phyloP scores from a whole-genome alignment of 1,284 basidiomycete genomes.

The Heterobasidion occidentale region DNA sequence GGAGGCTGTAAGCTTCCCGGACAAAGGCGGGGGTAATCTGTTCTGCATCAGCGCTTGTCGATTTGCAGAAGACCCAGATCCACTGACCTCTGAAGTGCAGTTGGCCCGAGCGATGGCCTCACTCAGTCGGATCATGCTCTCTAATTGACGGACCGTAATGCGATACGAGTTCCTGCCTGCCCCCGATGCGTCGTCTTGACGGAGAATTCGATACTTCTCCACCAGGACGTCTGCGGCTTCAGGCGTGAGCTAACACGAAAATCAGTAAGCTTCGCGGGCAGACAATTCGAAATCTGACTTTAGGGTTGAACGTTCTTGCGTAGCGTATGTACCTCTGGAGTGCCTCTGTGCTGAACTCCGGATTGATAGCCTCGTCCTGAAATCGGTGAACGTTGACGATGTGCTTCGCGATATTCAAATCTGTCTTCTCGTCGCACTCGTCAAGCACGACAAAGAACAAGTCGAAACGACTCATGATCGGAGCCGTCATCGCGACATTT shows the following conservation, averaged over 20 bases:
- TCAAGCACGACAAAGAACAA: slow-evolving; percentile 97
- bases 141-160: slow-evolving; percentile 95
- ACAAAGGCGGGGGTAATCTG: slow-evolving; percentile 92
- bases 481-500: slow-evolving; percentile 98
- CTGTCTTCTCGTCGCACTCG: slow-evolving; percentile 92
- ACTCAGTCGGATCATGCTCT: slow-evolving; percentile 99
- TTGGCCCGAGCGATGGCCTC: slow-evolving; percentile 96
- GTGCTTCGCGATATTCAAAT: slow-evolving; percentile 92
- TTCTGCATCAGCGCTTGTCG: background rate
- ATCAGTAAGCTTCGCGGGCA: background rate
- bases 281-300: slow-evolving; percentile 42
- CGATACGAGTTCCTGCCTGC: slow-evolving; percentile 96
- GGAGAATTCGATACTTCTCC: slow-evolving; percentile 90
- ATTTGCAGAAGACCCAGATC: background rate
- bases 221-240: slow-evolving; percentile 91
- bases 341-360: slow-evolving; percentile 96
- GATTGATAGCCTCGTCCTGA: slow-evolving; percentile 89
- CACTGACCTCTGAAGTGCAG: slow-evolving; percentile 76
- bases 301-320: slow-evolving; percentile 94
- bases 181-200: slow-evolving; percentile 97
- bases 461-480: slow-evolving; percentile 97
- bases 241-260: slow-evolving; percentile 81
- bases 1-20: slow-evolving; percentile 88
- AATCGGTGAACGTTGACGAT: slow-evolving; percentile 98
- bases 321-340: slow-evolving; percentile 96